A percentile compares a stretch with the other conserved stretches of the same genome.
Evolutionary conservation across 2,329 filamentous ascomycete species (phyloP).

Genomic region (Apiospora malaysiana): DNA sequence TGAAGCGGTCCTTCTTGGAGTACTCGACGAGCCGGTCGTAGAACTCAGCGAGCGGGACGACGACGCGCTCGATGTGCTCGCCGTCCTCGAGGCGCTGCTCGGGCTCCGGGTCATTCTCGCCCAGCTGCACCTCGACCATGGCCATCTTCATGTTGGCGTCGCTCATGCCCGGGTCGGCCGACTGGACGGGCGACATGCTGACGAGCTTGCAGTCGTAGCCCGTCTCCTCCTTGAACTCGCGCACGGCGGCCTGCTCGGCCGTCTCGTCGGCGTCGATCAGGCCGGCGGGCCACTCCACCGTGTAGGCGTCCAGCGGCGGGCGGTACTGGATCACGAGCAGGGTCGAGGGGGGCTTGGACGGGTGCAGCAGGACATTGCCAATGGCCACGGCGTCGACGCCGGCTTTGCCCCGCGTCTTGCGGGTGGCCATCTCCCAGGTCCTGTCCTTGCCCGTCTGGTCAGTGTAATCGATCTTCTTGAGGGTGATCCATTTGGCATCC

Average conservation of each 20-base stretch:
- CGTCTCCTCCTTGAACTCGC: constrained; percentile 62
- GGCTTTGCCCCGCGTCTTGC: constrained; percentile 59
- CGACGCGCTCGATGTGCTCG: constrained; percentile 65
- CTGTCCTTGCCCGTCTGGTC: constrained; percentile 60
- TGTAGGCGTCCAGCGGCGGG: constrained; percentile 56
- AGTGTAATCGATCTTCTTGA: constrained; percentile 62
- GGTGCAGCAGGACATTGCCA: constrained; percentile 61
- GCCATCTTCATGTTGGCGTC: constrained; percentile 67
- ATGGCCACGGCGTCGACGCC: constrained; percentile 68
- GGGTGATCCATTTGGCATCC: constrained; percentile 63
- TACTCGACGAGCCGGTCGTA: constrained; percentile 59
- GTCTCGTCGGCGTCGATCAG: constrained; percentile 59
- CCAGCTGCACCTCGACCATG: constrained; percentile 62
- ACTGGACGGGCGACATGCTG: constrained; percentile 57
- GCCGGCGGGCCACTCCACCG: constrained; percentile 61
- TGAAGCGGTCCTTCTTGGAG: constrained; percentile 52
- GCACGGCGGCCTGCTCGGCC: constrained; percentile 56
- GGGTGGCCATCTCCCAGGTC: constrained; percentile 65
- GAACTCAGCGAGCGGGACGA: constrained; percentile 61
- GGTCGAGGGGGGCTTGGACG: constrained; percentile 49
- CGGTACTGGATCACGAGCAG: constrained; percentile 59
- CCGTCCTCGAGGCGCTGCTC: constrained; percentile 66
- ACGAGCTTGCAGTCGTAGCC: constrained; percentile 58
- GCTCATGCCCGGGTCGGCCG: constrained; percentile 62
- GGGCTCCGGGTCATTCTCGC: constrained; percentile 54